Percentiles rank a stretch among this genome's conserved stretches.
Evolutionary conservation across 805 yeast species (phyloP).

Genomic region (Saturnispora hagleri): DNA sequence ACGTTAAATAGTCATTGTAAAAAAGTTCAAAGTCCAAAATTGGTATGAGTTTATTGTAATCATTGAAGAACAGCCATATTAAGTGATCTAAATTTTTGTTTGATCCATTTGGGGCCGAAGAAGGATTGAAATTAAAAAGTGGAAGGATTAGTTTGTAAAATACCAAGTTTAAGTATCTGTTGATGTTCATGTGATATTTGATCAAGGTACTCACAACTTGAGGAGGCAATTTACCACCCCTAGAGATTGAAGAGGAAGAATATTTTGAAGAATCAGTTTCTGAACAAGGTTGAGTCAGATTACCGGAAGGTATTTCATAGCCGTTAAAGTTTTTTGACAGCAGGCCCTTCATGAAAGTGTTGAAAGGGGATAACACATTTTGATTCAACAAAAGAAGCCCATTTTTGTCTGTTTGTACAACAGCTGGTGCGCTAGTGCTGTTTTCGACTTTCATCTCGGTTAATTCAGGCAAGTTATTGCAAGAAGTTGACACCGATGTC

Average conservation of each 20-base stretch:
- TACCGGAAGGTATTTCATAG: constrained; percentile 13
- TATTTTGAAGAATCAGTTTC: neutral
- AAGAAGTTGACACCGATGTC: constrained; percentile 2
- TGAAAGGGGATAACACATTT: constrained; percentile 21
- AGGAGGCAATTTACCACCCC: constrained; percentile 3
- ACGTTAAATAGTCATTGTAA: constrained; percentile 43
- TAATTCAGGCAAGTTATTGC: neutral
- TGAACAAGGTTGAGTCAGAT: neutral
- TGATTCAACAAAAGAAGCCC: constrained; percentile 23
- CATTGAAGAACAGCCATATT: constrained; percentile 39
- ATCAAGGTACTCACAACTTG: constrained; percentile 13
- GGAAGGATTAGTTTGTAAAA: constrained; percentile 29
- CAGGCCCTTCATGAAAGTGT: constrained; percentile 17
- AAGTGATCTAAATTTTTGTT: constrained; percentile 35
- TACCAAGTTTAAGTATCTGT: constrained; percentile 27
- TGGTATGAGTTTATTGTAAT: constrained; percentile 46
- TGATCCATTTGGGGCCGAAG: constrained; percentile 10
- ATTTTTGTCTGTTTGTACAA: constrained; percentile 12
- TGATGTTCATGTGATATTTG: constrained; percentile 30
- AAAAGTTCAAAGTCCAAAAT: constrained; percentile 45
- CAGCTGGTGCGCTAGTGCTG: neutral
- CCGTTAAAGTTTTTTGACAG: constrained; percentile 25
- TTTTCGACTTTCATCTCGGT: neutral
- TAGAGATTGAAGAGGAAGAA: neutral
- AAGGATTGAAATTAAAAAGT: constrained; percentile 14